Evolutionary conservation across 1,139 yeast species (phyloP), one percentile per base, ranked within the genome.

Genomic region (Protomyces pachydermus): DNA sequence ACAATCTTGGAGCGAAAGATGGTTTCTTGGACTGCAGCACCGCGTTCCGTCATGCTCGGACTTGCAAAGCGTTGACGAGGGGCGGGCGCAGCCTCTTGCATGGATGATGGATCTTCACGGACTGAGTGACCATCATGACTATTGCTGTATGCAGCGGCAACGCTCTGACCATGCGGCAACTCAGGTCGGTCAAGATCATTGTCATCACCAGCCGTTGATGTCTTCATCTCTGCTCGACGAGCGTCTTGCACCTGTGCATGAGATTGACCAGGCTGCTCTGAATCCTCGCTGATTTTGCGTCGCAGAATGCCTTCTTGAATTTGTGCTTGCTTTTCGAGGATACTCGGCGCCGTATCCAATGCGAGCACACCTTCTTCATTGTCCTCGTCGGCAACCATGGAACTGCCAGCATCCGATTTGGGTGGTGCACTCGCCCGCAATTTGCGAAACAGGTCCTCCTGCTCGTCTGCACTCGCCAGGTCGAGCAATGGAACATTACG

Each of bases 241-340:
- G 14, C 16, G 34, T 35, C 48, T 42, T 42, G 48, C 12, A 42
- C 48, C 18, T 42, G 25, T 5, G 48, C 48, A 42, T 42, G 48
- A 10, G 25, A 10, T n/a, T 10, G 25, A 42, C 12, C 16, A 20
- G 20, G 53, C 34, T 50, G 37, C 20, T 57, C 61, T n/a, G 39
- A n/a, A 12, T 58, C 62, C 14, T 58, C 62, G n/a, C 62, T 58
- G 32, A 58, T 58, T n/a, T 58, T 58, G 39, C 62, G 45, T 25
- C 62, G 51, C 20, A 58, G 46, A 32, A 58, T 58, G 23, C 52
- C 52, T 28, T 58, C 62, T 34, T 58, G 62, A 18, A 58, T 38
- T 34, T 55, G 42, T 14, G 62, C 42, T 38, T 58, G 62, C 14
- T 55, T 58, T 28, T 58, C 62, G 8, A 58, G 45, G 20, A 58